These are phyloP conservation scores for Hemisphaericaspora xylofermentans DNA, from an alignment of 1,139 yeast genomes.

Conservation along the genomic window DNA sequence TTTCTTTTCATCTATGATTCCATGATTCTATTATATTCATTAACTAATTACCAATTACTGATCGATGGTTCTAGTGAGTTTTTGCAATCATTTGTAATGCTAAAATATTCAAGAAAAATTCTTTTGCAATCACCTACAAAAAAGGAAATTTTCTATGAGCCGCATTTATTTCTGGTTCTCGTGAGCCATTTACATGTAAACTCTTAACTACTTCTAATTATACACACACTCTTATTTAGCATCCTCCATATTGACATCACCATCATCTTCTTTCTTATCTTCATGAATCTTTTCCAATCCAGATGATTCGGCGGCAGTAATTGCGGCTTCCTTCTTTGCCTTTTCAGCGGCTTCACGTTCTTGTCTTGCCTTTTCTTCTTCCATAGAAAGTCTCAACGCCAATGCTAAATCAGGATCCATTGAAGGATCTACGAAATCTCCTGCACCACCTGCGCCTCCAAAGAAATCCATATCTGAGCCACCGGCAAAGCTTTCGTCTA, in stretches of 20 bases:
- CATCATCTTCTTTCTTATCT: conserved; percentile 24
- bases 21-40: no score
- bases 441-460: conserved; percentile 47
- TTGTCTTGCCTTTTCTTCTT: conserved; percentile 78
- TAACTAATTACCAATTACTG: no score
- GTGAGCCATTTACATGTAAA: no score
- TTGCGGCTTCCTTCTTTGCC: conserved; percentile 32
- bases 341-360: conserved; percentile 53
- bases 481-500: conserved; percentile 48
- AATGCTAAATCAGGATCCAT: conserved; percentile 97
- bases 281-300: conserved; percentile 37
- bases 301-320: conserved; percentile 8
- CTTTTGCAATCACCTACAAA: background rate
- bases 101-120: no score
- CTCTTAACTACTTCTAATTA: background rate
- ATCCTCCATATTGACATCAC: conserved; percentile 17
- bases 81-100: conserved; percentile 1
- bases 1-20: conserved; percentile 3
- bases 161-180: background rate
- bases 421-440: conserved; percentile 75
- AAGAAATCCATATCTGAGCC: conserved; percentile 27
- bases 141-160: background rate
- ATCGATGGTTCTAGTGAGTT: no score
- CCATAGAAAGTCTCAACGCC: conserved; percentile 83
- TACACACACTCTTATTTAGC: conserved; percentile 7